Evolutionary conservation across 2,329 filamentous ascomycete species (phyloP), one percentile per base, ranked within the genome.

Genomic region (Trichothecium sympodiale): DNA sequence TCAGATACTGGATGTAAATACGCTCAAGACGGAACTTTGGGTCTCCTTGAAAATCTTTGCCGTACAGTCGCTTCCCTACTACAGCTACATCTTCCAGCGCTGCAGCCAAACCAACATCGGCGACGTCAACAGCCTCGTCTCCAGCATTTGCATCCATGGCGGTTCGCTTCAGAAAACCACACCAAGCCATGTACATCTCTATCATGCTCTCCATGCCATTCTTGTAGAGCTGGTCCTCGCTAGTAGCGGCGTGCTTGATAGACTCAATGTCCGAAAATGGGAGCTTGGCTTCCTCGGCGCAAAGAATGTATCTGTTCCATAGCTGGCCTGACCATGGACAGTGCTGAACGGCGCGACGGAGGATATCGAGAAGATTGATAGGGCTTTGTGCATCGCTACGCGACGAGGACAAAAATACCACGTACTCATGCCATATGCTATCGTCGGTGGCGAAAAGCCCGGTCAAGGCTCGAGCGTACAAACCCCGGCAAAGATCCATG

Each of bases 111-210:
- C 87, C 89, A 29, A 94, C 83, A 52, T 96, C 87, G 7, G 89
- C 89, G 33, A 94, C 77, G 52, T 95, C 88, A 23, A 83, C 70
- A 36, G 89, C 84, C 52, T 95, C 88, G 39, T 89, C 83, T 2
- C 74, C 75, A 2, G 82, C 77, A 40, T 77, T 75, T 2, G 76
- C 69, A 38, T 77, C 68, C 63, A 94, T 87, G 14, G 89, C 86
- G 33, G 80, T 80, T 17, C 91, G 81, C 45, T 89, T 86, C 15
- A 98, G 69, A 47, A 89, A 96, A 34, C 86, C 87, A 52, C 89
- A 95, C 91, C 91, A 98, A 0, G 88, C 82, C 36, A 85, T 78
- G 51, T 95, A 87, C 51, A 96, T 85, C 48, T 94, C 86, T 40
- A 96, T 73, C 23, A 95, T 77, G 45, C 88, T 83, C 34, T 86